These are phyloP conservation scores for Chrysosporium keratinophilum DNA, from an alignment of 2,329 filamentous ascomycete species.

Conservation along the genomic window DNA sequence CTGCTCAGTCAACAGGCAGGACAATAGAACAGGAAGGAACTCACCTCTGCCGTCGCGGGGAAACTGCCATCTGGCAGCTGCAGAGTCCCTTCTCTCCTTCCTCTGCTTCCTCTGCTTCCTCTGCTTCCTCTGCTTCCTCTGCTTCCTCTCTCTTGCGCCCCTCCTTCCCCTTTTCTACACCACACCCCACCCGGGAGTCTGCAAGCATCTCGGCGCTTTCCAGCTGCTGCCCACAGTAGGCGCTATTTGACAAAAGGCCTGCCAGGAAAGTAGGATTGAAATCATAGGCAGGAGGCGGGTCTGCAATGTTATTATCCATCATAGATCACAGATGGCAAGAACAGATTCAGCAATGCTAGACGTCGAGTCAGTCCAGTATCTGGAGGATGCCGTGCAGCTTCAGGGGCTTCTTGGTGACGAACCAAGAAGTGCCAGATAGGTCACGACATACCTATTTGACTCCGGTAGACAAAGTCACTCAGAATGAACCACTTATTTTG, in stretches of 20 bases:
- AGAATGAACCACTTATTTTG: background rate
- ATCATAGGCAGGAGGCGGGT: background rate
- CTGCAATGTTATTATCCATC: background rate
- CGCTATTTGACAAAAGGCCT: background rate
- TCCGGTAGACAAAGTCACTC: background rate
- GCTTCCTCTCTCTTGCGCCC: background rate
- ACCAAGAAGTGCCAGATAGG: background rate
- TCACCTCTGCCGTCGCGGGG: background rate
- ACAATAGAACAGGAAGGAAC: constrained; percentile 2
- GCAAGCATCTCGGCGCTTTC: background rate
- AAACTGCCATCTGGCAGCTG: background rate
- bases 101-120: no score
- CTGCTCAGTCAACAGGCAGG: background rate
- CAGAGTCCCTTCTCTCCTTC: background rate
- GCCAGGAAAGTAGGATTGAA: background rate
- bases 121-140: no score
- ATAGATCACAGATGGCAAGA: background rate
- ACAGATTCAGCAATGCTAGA: background rate
- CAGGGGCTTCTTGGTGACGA: background rate
- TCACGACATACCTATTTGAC: background rate
- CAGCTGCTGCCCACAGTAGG: background rate
- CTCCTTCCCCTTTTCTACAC: no score
- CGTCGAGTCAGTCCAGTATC: background rate
- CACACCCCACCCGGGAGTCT: background rate
- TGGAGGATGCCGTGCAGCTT: background rate